A percentile compares a stretch with the other conserved stretches of the same genome.
Evolutionary conservation across 371 early-diverging fungal genomes (phyloP).

Genomic region (Synchytrium microbalum): DNA sequence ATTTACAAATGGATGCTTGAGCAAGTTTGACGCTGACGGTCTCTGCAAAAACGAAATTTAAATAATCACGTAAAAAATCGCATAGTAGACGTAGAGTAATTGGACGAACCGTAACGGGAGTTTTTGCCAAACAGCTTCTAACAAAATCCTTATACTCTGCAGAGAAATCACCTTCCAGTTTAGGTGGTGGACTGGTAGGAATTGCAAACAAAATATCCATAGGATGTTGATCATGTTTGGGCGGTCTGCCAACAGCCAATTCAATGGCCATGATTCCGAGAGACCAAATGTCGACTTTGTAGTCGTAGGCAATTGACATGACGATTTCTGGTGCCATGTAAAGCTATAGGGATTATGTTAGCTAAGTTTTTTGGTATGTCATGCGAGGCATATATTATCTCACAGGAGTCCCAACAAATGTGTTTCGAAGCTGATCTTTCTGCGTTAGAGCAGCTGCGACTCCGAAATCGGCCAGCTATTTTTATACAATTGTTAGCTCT

Average conservation of each 20-base stretch:
- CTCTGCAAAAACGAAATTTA: slow-evolving; percentile 9
- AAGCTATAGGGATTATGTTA: slow-evolving; percentile 4
- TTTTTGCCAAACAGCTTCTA: slow-evolving; percentile 13
- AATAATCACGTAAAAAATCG: not conserved
- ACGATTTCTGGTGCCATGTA: slow-evolving; percentile 24
- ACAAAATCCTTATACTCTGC: slow-evolving; percentile 18
- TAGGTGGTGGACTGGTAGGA: slow-evolving; percentile 12
- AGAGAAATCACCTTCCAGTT: slow-evolving; percentile 10
- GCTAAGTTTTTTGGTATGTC: not conserved
- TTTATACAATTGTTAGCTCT: not conserved
- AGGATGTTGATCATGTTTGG: slow-evolving; percentile 64
- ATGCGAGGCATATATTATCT: not conserved
- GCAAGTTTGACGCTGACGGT: slow-evolving; percentile 13
- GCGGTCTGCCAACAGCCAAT: slow-evolving; percentile 45
- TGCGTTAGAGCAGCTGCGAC: slow-evolving; percentile 25
- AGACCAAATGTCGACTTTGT: slow-evolving; percentile 71
- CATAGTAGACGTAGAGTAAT: not conserved
- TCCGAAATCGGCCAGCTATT: slow-evolving; percentile 37
- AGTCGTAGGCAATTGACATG: slow-evolving; percentile 13
- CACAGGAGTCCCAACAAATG: slow-evolving; percentile 45
- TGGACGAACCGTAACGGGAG: slow-evolving; percentile 14
- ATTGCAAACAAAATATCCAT: slow-evolving; percentile 25
- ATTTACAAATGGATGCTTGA: slow-evolving; percentile 15
- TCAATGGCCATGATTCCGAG: slow-evolving; percentile 75
- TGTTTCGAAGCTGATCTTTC: slow-evolving; percentile 21